These are phyloP conservation scores for Xenosphaeropsis pyriputrescens DNA, from an alignment of 2,329 filamentous ascomycete genomes.

Conservation along the genomic window DNA sequence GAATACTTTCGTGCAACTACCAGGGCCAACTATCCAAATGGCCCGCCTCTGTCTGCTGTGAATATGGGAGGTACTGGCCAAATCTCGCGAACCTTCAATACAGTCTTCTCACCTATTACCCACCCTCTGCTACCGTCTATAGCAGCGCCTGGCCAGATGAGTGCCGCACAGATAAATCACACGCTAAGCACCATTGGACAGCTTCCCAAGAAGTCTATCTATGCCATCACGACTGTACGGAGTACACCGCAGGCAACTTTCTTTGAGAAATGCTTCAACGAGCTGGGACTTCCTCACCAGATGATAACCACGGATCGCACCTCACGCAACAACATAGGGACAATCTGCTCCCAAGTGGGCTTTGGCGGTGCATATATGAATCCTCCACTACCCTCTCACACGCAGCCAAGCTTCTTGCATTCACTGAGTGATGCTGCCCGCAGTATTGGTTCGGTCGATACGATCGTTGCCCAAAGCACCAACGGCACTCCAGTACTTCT, in stretches of 20 bases:
- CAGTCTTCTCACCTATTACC: conserved; percentile 77
- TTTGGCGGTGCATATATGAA: conserved; percentile 77
- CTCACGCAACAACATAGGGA: conserved; percentile 51
- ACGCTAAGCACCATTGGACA: conserved; percentile 68
- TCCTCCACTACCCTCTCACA: conserved; percentile 43
- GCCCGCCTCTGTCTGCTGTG: conserved; percentile 65
- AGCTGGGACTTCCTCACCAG: conserved; percentile 73
- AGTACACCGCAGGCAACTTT: conserved; percentile 65
- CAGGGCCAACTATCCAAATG: conserved; percentile 49
- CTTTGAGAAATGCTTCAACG: conserved; percentile 73
- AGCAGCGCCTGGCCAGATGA: conserved; percentile 74
- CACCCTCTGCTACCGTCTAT: conserved; percentile 74
- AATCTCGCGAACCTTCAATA: conserved; percentile 70
- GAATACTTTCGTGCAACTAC: conserved; percentile 78
- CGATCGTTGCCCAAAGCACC: conserved; percentile 49
- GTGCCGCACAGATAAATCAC: conserved; percentile 71
- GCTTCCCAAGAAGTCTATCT: conserved; percentile 65
- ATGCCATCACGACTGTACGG: conserved; percentile 61
- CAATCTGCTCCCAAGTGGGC: conserved; percentile 54
- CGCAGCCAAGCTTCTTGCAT: conserved; percentile 40
- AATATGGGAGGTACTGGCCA: conserved; percentile 85
- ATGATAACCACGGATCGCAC: conserved; percentile 63
- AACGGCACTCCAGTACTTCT: conserved; percentile 40
- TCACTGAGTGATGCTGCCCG: conserved; percentile 61
- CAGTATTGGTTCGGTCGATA: conserved; percentile 70